phyloP scores from a whole-genome alignment of 345 rosid genomes.

The Rhizophora mangle region DNA sequence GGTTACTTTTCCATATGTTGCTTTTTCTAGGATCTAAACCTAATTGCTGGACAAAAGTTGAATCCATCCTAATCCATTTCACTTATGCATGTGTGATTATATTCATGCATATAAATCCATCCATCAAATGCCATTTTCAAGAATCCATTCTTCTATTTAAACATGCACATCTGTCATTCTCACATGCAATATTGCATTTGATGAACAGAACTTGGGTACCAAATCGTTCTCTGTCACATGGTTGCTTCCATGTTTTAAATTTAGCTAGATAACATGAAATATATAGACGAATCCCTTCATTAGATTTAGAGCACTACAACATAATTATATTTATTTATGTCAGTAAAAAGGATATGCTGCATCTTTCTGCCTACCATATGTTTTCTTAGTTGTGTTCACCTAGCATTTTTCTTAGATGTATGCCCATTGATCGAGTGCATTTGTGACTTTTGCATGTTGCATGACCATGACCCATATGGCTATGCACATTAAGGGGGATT shows the following conservation, averaged over 20 bases:
- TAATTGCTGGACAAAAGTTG: neutral
- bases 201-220: neutral
- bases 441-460: neutral
- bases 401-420: too few species aligned
- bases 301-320: too few species aligned
- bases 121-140: conserved; percentile 1
- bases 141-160: neutral
- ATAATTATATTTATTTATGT: neutral
- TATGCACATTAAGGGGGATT: neutral
- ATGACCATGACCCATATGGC: neutral
- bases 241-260: neutral
- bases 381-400: too few species aligned
- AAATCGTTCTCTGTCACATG: neutral
- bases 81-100: neutral
- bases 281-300: too few species aligned
- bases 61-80: neutral
- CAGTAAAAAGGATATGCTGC: too few species aligned
- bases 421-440: too few species aligned
- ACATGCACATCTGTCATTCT: neutral
- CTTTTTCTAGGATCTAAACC: neutral
- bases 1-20: neutral
- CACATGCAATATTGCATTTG: neutral
- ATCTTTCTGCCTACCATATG: neutral
- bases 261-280: too few species aligned
- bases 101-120: conserved; percentile 8